phyloP scores from a whole-genome alignment of 2,329 filamentous ascomycete genomes.

The Thermochaetoides dissita region DNA sequence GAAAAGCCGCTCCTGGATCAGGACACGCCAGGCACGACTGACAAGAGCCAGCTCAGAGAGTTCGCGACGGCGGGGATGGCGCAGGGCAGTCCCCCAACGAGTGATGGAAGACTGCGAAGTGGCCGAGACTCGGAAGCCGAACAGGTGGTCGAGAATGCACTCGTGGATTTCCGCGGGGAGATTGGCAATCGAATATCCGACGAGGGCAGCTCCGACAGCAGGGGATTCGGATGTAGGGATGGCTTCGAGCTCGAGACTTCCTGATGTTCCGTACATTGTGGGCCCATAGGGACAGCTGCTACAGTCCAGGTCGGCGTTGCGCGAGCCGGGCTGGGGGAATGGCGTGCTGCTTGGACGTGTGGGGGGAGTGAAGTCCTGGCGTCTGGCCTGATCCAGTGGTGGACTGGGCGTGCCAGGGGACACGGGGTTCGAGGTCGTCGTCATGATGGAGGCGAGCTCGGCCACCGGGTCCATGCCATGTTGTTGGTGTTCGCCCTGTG shows the following conservation, averaged over 20 bases:
- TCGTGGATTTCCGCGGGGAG: constrained; percentile 60
- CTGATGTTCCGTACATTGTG: too few relatives aligned
- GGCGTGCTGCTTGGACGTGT: constrained; percentile 46
- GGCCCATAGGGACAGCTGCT: constrained; percentile 21
- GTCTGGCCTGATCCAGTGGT: constrained; percentile 32
- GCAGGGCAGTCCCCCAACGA: constrained; percentile 50
- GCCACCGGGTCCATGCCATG: constrained; percentile 27
- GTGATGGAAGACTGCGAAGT: constrained; percentile 42
- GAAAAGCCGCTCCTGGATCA: constrained; percentile 61
- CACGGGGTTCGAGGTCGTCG: constrained; percentile 38
- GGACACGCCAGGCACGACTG: constrained; percentile 45
- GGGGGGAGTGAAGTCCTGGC: constrained; percentile 33
- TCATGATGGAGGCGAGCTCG: constrained; percentile 31
- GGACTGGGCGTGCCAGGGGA: constrained; percentile 40
- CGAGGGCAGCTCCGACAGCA: too few relatives aligned
- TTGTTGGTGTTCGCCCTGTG: constrained; percentile 15
- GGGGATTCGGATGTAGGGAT: too few relatives aligned
- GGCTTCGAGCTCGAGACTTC: too few relatives aligned
- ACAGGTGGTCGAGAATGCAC: constrained; percentile 55
- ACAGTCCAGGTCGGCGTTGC: constrained; percentile 29
- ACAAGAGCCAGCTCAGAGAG: constrained; percentile 53
- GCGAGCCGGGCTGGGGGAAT: constrained; percentile 40
- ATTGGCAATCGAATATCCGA: constrained; percentile 13
- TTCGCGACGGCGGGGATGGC: constrained; percentile 53
- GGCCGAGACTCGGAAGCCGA: constrained; percentile 52